These are phyloP conservation scores for Cyclanthera cordifolia DNA, from an alignment of 306 rosid genomes.

Conservation along the genomic window DNA sequence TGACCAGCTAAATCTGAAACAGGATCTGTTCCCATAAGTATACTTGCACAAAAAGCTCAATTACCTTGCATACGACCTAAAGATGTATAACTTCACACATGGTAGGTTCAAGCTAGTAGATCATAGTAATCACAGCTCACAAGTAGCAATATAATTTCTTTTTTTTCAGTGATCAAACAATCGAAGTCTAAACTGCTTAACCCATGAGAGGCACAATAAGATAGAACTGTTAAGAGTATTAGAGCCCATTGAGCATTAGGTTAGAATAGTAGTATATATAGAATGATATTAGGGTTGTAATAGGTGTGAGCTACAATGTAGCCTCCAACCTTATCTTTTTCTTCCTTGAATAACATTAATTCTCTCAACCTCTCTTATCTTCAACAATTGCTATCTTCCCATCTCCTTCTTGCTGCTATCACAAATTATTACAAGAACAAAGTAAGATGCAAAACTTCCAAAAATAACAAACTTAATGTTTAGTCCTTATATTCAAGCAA, in stretches of 20 bases:
- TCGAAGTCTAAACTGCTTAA: background rate
- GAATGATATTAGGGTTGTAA: too few relatives aligned
- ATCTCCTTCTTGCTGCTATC: too few relatives aligned
- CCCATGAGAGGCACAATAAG: background rate
- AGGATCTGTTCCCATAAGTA: background rate
- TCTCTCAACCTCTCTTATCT: too few relatives aligned
- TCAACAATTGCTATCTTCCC: too few relatives aligned
- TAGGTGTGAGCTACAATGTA: too few relatives aligned
- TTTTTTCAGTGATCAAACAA: background rate
- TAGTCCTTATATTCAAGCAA: background rate
- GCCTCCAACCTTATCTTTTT: too few relatives aligned
- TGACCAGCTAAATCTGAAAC: background rate
- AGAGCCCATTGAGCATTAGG: too few relatives aligned
- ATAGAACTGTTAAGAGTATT: too few relatives aligned
- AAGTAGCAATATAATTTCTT: background rate
- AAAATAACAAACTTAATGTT: background rate
- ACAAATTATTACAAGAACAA: background rate
- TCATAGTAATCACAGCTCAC: background rate
- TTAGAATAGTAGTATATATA: too few relatives aligned
- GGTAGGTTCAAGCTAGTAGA: background rate
- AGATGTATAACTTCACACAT: background rate
- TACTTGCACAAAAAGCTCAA: background rate
- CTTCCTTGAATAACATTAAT: too few relatives aligned
- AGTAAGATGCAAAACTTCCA: background rate
- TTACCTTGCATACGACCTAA: background rate